Base-by-base conservation (phyloP, 139 green algal species). In the Diplosphaera chodatii region DNA sequence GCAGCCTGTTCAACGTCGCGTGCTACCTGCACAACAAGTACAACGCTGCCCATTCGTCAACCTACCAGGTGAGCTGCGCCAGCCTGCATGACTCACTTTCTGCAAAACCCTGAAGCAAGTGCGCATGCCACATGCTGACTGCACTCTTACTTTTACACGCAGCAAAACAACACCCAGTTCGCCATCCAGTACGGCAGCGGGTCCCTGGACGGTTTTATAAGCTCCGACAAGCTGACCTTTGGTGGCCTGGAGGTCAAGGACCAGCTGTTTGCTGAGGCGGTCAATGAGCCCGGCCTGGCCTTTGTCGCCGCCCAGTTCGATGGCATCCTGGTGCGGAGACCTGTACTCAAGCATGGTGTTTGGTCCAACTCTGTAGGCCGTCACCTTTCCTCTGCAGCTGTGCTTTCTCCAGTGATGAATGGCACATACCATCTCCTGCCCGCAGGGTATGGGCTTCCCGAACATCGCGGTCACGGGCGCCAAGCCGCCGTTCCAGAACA, bases 231-330 rank as follows among this genome's bases (percentile, higher is more conserved):
- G 0, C 79, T 98, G 23, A 83, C 66, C 27, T 84, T 94, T 69
- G 94, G 89, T 0, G 86, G 80, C 20, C 68, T 97, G 4, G 48
- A 81, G 33, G 78, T 97, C 25, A 18, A 80, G 41, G 64, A 78
- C 41, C 91, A 96, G 72, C 72, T 76, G 3, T 94, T 94, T 81
- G 86, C 85, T 1, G 88, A 92, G 80, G 91, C 92, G 1, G 74
- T 90, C n/a, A 85, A 85, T 63, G 96, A 99, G 83, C 96, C 96
- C 4, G 89, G 90, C 41, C 77, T 99, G 18, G 84, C 94, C 16
- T 99, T 99, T 77, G 83, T 99, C 41, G 87, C 90, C 15, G 93
- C 92, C 48, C 94, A 94, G 74, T 99, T 99, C 78, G 96, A 99
- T 71, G 96, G 96, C 67, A 98, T 99, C 76, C 77, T 99, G 78